These are phyloP conservation scores for Bidens hawaiensis DNA, from an alignment of 140 eudicot species.

Conservation along the genomic window DNA sequence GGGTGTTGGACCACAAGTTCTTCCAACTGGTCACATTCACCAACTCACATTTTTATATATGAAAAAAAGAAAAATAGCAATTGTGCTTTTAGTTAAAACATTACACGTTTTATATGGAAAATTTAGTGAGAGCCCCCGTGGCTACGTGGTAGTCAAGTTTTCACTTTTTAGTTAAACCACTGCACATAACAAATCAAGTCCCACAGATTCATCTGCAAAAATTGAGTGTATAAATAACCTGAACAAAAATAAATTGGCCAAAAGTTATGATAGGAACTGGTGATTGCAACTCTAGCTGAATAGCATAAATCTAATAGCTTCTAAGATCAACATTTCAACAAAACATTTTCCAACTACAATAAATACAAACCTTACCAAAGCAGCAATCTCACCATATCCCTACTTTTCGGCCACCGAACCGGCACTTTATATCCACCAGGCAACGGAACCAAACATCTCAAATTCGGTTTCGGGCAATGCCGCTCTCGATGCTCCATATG, in stretches of 20 bases:
- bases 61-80: too few species aligned
- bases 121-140: too few species aligned
- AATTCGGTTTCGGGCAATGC: conserved; percentile 67
- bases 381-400: conserved; percentile 96
- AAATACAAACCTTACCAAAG: conserved; percentile 65
- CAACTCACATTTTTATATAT: too few species aligned
- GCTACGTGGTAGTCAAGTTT: too few species aligned
- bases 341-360: neutral
- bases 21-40: too few species aligned
- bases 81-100: too few species aligned
- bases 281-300: conserved; percentile 5
- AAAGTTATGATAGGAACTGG: conserved; percentile 6
- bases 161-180: too few species aligned
- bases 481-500: conserved; percentile 95
- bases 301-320: conserved; percentile 1
- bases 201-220: conserved; percentile 20
- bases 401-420: conserved; percentile 93
- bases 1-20: too few species aligned
- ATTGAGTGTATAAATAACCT: conserved; percentile 11
- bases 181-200: neutral
- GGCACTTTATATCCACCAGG: conserved; percentile 79
- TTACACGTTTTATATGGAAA: too few species aligned
- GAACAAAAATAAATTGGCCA: neutral
- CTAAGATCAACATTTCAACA: neutral
- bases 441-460: conserved; percentile 69